Evolutionary conservation across 2,329 filamentous ascomycete species (phyloP).

Genomic region (Plenodomus tracheiphilus): DNA sequence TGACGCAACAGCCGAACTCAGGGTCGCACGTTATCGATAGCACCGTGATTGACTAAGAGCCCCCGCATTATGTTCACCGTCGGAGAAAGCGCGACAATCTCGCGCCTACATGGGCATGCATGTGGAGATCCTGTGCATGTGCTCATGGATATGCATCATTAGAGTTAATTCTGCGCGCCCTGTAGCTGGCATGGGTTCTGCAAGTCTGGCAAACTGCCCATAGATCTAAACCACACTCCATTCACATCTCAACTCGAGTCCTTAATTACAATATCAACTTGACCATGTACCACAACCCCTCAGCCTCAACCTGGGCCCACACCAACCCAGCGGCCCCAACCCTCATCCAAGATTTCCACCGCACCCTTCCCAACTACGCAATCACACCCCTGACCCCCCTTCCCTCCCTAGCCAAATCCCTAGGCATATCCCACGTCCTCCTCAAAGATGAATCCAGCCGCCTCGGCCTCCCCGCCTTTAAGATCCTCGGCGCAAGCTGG

Average conservation of each 20-base stretch:
- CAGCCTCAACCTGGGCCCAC: constrained; percentile 28
- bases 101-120: no score
- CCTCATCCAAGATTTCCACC: constrained; percentile 56
- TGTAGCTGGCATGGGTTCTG: neutral
- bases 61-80: neutral
- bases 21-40: neutral
- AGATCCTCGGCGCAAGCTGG: constrained; percentile 80
- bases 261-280: neutral
- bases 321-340: constrained; percentile 9
- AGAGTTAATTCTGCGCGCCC: neutral
- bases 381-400: constrained; percentile 61
- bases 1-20: constrained; percentile 13
- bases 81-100: neutral
- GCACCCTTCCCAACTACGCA: constrained; percentile 59
- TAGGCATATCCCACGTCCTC: constrained; percentile 59
- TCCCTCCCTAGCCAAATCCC: constrained; percentile 57
- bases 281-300: constrained; percentile 33
- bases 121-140: no score
- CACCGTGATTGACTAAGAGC: no score
- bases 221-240: neutral
- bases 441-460: constrained; percentile 73
- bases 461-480: constrained; percentile 74
- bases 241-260: no score
- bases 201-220: neutral
- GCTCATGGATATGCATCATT: neutral